These are phyloP conservation scores for Chlorella sp. DNA, from an alignment of 139 green algal species.

Conservation along the genomic window DNA sequence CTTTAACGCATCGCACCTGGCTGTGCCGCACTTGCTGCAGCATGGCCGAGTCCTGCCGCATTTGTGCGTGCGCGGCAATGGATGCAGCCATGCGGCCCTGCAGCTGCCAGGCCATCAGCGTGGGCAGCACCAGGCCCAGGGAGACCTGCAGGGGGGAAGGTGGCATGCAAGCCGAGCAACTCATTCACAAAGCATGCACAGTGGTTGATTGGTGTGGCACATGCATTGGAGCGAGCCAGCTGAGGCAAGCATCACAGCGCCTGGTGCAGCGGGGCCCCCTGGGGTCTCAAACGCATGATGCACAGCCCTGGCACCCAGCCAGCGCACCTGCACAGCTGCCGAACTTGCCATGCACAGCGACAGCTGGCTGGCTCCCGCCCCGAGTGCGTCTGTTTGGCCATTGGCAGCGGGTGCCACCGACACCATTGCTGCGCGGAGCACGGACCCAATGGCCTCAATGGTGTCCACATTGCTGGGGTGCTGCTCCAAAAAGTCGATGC, in stretches of 20 bases:
- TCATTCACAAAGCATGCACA: too few species aligned
- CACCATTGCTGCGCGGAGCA: neutral
- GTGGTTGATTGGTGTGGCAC: too few species aligned
- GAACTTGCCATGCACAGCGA: neutral
- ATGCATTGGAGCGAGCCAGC: too few species aligned
- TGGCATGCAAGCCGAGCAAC: too few species aligned
- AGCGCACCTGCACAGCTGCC: neutral
- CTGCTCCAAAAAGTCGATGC: neutral
- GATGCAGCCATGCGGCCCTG: conserved; percentile 10
- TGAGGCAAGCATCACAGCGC: too few species aligned
- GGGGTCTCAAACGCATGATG: too few species aligned
- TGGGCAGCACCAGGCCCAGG: conserved; percentile 22
- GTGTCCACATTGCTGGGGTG: neutral
- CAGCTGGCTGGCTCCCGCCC: neutral
- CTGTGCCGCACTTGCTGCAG: neutral
- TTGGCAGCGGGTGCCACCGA: neutral
- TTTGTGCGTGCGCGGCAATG: neutral
- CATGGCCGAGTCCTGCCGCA: neutral
- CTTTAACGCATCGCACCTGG: too few species aligned
- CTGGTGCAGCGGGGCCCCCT: too few species aligned
- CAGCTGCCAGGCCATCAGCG: conserved; percentile 14
- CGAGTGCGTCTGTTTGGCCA: neutral
- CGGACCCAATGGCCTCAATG: neutral
- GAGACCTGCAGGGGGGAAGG: neutral
- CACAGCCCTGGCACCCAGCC: neutral